A percentile compares a stretch with the other conserved stretches of the same genome.
These are phyloP conservation scores for Aspergillus aculeatus DNA, from an alignment of 2,329 filamentous ascomycete genomes.

Conservation along the genomic window DNA sequence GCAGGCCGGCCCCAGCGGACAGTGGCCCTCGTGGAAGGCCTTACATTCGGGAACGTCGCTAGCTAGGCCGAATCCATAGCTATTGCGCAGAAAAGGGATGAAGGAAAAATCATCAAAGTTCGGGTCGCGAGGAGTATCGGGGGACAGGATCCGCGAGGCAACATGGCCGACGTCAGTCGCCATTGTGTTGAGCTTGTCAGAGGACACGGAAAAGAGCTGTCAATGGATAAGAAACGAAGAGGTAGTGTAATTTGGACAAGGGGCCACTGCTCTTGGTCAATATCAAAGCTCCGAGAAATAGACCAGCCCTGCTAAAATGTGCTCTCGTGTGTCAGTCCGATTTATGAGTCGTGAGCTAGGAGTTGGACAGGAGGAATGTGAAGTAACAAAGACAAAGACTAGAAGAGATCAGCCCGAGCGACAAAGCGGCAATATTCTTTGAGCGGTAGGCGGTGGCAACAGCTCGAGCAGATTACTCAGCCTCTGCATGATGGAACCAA, in stretches of 20 bases:
- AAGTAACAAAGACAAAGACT: neutral
- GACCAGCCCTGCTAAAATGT: neutral
- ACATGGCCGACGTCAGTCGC: constrained; percentile 33
- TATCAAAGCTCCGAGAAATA: neutral
- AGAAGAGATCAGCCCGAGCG: neutral
- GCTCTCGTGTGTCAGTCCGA: neutral
- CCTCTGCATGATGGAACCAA: neutral
- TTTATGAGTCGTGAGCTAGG: neutral
- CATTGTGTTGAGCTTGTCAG: constrained; percentile 24
- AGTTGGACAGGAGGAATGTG: neutral
- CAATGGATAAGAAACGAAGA: neutral
- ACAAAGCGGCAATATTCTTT: neutral
- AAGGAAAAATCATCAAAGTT: constrained; percentile 73
- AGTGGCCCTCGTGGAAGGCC: constrained; percentile 80
- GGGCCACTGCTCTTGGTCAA: neutral
- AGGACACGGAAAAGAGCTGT: neutral
- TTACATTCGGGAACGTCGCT: constrained; percentile 79
- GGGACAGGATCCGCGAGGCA: constrained; percentile 36
- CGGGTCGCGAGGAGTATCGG: constrained; percentile 36
- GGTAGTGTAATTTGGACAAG: no score
- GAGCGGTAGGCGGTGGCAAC: constrained; percentile 17
- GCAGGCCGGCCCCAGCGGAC: constrained; percentile 79
- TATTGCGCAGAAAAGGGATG: constrained; percentile 77
- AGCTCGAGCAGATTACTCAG: constrained; percentile 1
- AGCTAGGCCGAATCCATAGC: constrained; percentile 80